Base-by-base conservation (phyloP, 495 filamentous ascomycete genomes). In the Talaromyces trachyspermus region DNA sequence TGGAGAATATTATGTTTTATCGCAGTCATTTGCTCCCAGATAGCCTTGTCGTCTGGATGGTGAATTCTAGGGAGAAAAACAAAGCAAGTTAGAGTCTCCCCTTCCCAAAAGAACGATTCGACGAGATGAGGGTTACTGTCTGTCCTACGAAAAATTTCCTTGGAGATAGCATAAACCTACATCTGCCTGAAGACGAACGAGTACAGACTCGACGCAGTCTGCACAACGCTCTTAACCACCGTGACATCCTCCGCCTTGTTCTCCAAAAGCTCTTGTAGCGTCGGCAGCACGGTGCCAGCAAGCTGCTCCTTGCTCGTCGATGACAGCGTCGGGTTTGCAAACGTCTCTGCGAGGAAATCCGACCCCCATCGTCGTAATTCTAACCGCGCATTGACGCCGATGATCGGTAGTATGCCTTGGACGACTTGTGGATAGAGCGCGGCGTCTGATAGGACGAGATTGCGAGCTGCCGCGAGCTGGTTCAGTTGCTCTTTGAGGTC, bases 341-440 rank as follows among this genome's bases (percentile, higher is more conserved):
- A 95, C 3, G 89, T 87, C 71, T 99, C 92, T 30, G 94, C 91
- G 29, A 99, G 72, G 62, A 99, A 99, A 20, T 96, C 89, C 18
- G 89, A 81, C 18, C 89, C 94, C 94, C 94, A 99, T 83, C 90
- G 74, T 64, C 88, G 84, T 54, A 96, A 67, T 64, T 95, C 87
- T 15, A 95, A 63, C 32, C 73, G 72, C 36, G 84, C 70, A 43
- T 75, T 70, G n/a, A 84, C 77, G 24, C 83, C 84, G 56, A 96
- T 84, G 58, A 97, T 88, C 18, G 89, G 88, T 4, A 96, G 75
- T 47, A 95, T 87, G 20, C 86, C 87, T 61, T 85, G 85, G 47
- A 97, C 78, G 62, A 99, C 89, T 60, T 86, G 86, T 24, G 83
- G 79, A 69, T 96, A 99, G 65, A 89, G 85, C 48, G 75, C 73